A percentile compares a stretch with the other conserved stretches of the same genome.
phyloP scores from a whole-genome alignment of 2,329 filamentous ascomycete species.

The Fusarium nematophilum region DNA sequence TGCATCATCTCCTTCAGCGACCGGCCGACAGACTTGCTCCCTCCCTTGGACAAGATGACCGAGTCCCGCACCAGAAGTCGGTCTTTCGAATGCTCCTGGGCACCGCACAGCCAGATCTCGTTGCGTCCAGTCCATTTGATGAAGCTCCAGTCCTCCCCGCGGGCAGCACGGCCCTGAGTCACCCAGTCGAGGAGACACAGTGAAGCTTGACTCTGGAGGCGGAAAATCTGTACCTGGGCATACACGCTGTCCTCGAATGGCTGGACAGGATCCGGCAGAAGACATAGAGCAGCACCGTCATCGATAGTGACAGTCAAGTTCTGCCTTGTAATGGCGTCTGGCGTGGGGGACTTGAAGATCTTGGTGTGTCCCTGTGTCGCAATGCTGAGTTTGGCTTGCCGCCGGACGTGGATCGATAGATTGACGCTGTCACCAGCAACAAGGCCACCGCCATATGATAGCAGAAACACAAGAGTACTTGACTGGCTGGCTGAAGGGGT shows the following conservation, averaged over 20 bases:
- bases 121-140: conserved; percentile 84
- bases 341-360: conserved; percentile 82
- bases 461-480: conserved; percentile 84
- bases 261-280: conserved; percentile 92
- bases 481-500: conserved; percentile 71
- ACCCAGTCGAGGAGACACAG: conserved; percentile 95
- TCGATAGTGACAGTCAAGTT: conserved; percentile 63
- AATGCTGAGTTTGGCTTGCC: conserved; percentile 73
- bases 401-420: conserved; percentile 74
- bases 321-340: conserved; percentile 68
- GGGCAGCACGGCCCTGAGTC: conserved; percentile 83
- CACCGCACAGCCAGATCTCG: conserved; percentile 75
- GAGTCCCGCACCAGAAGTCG: conserved; percentile 87
- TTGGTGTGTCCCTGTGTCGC: conserved; percentile 89
- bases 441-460: conserved; percentile 94
- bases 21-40: conserved; percentile 53
- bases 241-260: conserved; percentile 89
- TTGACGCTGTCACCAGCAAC: conserved; percentile 87
- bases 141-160: conserved; percentile 91
- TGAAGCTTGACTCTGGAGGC: conserved; percentile 65
- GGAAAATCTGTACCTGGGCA: conserved; percentile 84
- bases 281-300: conserved; percentile 66
- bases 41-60: conserved; percentile 75
- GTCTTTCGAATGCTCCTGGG: conserved; percentile 49
- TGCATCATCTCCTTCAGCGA: conserved; percentile 74